Evolutionary conservation across 148 eudicot genomes (phyloP), one percentile per base, ranked within the genome.

Genomic region (Rheum nobile): DNA sequence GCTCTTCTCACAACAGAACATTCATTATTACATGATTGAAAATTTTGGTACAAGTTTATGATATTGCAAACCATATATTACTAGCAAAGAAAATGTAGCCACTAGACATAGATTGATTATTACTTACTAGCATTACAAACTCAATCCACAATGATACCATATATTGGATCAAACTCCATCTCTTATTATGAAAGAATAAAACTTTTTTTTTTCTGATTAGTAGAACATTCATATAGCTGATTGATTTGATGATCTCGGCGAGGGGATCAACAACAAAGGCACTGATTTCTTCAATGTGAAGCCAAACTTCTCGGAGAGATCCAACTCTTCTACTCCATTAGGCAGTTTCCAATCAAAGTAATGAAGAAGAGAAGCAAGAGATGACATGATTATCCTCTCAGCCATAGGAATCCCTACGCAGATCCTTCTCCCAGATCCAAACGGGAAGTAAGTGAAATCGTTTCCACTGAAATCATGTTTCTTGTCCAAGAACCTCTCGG

Each of bases 351-450:
- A 88, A 9, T 90, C 84, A 50, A 93, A 93, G 9, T 88, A 78
- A 76, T 87, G 96, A n/a, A 90, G 10, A 32, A 93, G 59, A 2
- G 94, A 79, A 74, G 89, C 96, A 1, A 90, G 78, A 0, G 80
- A 79, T 32, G 71, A 80, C 82, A 83, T 24, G n/a, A 88, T 71
- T 85, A 84, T 84, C 80, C 85, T 85, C 80, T 87, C 87, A 19
- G 88, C 92, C 89, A 87, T 72, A 1, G 82, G 77, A 2, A 77
- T 73, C 21, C 98, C 94, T 1, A 86, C 89, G 75, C 94, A 93
- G 12, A 79, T 85, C 72, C 96, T 86, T 73, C 96, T 69, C 3
- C 98, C 96, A 0, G 96, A 86, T 13, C 98, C 89, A 54, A 90
- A 93, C 0, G 96, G 96, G 17, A 93, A 34, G 75, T 75, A 89